Conservation (phyloP, 148 eudicot species). For the Diospyros kaki region DNA sequence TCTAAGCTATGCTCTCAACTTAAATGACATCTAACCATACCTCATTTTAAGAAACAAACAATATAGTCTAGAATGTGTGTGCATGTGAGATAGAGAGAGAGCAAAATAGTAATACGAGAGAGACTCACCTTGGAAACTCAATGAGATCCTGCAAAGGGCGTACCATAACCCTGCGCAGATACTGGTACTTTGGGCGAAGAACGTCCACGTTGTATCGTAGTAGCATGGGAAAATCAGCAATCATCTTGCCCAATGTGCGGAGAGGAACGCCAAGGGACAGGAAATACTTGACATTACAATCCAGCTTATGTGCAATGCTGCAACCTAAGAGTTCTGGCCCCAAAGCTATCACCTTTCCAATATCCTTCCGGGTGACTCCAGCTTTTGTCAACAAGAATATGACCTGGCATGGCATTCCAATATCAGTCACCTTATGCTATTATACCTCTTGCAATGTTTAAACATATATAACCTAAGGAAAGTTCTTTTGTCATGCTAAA, state of each 20-base stretch:
- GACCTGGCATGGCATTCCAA: slow-evolving; percentile 38
- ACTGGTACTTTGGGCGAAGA: slow-evolving; percentile 90
- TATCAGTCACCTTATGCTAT: not conserved
- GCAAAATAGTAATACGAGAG: too few species aligned
- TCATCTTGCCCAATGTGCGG: slow-evolving; percentile 68
- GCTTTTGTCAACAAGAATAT: slow-evolving; percentile 81
- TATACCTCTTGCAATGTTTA: not conserved
- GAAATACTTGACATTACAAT: slow-evolving; percentile 74
- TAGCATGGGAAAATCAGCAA: slow-evolving; percentile 89
- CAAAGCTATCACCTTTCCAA: slow-evolving; percentile 75
- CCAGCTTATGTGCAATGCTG: slow-evolving; percentile 81
- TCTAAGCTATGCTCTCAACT: too few species aligned
- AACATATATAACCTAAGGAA: not conserved
- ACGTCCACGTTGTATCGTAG: slow-evolving; percentile 74
- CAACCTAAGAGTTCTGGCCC: slow-evolving; percentile 94
- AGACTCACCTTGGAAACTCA: slow-evolving; percentile 86
- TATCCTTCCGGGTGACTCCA: slow-evolving; percentile 63
- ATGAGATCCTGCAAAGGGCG: slow-evolving; percentile 81
- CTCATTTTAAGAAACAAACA: too few species aligned
- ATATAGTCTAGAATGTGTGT: too few species aligned
- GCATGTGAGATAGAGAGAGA: not conserved
- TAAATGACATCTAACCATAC: too few species aligned
- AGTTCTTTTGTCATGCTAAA: not conserved
- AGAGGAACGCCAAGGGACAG: slow-evolving; percentile 76
- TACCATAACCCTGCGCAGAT: slow-evolving; percentile 77